These are phyloP conservation scores for Suillus ampliporus DNA, from an alignment of 768 basidiomycete species.

Conservation along the genomic window DNA sequence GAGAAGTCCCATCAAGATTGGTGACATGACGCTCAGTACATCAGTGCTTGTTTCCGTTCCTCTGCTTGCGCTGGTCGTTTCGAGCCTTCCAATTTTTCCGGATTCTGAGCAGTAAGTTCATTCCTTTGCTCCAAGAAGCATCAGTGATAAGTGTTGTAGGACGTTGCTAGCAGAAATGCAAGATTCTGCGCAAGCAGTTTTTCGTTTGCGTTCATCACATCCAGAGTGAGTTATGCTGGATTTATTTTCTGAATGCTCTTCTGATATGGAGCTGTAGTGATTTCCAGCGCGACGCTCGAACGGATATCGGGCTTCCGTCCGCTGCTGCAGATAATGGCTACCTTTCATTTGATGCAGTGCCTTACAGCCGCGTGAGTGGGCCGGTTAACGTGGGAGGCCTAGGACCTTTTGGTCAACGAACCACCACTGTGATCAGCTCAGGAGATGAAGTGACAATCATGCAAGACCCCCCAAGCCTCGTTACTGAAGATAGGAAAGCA, in stretches of 20 bases:
- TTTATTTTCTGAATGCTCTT: neutral
- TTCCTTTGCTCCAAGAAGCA: neutral
- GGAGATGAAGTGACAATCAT: neutral
- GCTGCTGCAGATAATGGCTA: neutral
- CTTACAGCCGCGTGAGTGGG: too few species aligned
- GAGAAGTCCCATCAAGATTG: neutral
- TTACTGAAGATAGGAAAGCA: neutral
- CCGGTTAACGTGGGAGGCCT: neutral
- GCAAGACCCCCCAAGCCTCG: neutral
- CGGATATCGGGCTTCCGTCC: neutral
- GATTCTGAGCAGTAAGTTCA: conserved; percentile 36
- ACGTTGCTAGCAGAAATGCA: neutral
- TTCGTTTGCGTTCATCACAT: neutral
- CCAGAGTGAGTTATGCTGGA: neutral
- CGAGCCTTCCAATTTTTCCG: conserved; percentile 44
- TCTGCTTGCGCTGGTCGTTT: conserved; percentile 51
- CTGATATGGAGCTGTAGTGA: neutral
- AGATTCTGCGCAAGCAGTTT: conserved; percentile 1
- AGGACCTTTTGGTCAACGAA: neutral
- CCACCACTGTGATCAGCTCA: neutral
- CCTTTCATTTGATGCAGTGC: conserved; percentile 1
- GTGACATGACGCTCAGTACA: conserved; percentile 42
- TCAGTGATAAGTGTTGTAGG: neutral
- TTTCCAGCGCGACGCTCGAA: neutral
- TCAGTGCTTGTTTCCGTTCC: conserved; percentile 46